Conservation (phyloP, 2,329 filamentous ascomycete genomes). For the Nannizziopsis barbatae region DNA sequence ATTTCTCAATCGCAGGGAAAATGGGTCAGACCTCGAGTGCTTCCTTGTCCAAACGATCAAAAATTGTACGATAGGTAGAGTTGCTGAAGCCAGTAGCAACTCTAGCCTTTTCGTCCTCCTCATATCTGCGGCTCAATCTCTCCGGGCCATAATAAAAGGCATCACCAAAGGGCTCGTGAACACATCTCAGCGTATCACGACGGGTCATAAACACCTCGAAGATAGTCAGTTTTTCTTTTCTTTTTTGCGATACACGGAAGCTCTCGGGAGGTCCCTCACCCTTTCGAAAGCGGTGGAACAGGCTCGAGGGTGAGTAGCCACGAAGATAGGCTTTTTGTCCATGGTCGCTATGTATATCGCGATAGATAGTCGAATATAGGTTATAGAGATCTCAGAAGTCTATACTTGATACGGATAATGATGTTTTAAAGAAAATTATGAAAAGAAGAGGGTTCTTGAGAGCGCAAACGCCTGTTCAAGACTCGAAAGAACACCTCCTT, state of each 20-base stretch:
- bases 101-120: conserved; percentile 49
- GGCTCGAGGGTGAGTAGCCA: conserved; percentile 84
- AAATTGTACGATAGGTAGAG: conserved; percentile 49
- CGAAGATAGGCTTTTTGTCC: conserved; percentile 75
- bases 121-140: conserved; percentile 67
- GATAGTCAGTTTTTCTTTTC: conserved; percentile 12
- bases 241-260: not conserved
- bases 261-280: conserved; percentile 42
- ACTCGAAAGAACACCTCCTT: too few species aligned
- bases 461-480: too few species aligned
- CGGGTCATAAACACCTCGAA: conserved; percentile 90
- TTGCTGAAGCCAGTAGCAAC: conserved; percentile 35
- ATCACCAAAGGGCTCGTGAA: conserved; percentile 95
- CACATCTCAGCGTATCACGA: conserved; percentile 63
- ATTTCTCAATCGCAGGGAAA: conserved; percentile 19
- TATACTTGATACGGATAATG: too few species aligned
- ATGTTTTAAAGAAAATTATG: too few species aligned
- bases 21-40: conserved; percentile 56
- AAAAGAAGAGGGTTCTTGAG: too few species aligned
- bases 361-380: not conserved
- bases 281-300: conserved; percentile 96
- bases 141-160: conserved; percentile 95
- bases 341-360: conserved; percentile 36
- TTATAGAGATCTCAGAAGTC: not conserved
- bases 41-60: conserved; percentile 63